Evolutionary conservation across 371 early-diverging fungal genomes (phyloP), one percentile per base, ranked within the genome.

Genomic region (Dipsacomyces acuminosporus): DNA sequence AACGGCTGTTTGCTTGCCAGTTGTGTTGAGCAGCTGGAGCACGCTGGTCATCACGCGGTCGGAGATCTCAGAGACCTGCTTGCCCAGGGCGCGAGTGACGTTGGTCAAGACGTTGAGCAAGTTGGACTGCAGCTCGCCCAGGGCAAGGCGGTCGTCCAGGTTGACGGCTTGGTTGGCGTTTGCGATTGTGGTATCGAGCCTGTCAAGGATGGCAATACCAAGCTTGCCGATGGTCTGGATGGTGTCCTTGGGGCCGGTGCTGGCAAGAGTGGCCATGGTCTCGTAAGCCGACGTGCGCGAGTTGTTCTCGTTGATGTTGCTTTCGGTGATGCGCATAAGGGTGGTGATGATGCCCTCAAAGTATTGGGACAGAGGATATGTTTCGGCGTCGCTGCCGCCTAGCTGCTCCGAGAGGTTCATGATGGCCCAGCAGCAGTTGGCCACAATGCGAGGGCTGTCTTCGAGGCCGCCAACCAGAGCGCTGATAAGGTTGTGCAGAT

Each of bases 341-440:
- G 88, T 84, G 8, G 75, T 74, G 26, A 91, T 63, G 35, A 93
- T 81, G 21, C 81, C 82, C 36, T 91, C 88, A 73, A 90, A 94
- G 76, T 79, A 92, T 19, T 77, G 67, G 3, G 93, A 92, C 38
- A 97, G 78, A 13, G 79, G 56, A 53, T 84, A 85, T 0, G 90
- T 80, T 2, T 77, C 78, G 0, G 75, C 72, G 9, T 78, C 80
- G 26, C 69, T 64, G 20, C 78, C 81, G 56, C 83, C 81, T 48
- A 85, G 66, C 69, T 86, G 85, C 62, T 88, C 89, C 22, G 90
- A 84, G 59, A 97, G 75, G 54, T 87, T 89, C 81, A 93, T 93
- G 57, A 97, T 62, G 1, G 92, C 85, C 92, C 93, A 94, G 55
- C 92, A 90, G 72, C 93, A 93, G 80, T 92, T 92, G 26, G 88